phyloP scores from a whole-genome alignment of 106 monocot species.

The Hemerocallis citrina region DNA sequence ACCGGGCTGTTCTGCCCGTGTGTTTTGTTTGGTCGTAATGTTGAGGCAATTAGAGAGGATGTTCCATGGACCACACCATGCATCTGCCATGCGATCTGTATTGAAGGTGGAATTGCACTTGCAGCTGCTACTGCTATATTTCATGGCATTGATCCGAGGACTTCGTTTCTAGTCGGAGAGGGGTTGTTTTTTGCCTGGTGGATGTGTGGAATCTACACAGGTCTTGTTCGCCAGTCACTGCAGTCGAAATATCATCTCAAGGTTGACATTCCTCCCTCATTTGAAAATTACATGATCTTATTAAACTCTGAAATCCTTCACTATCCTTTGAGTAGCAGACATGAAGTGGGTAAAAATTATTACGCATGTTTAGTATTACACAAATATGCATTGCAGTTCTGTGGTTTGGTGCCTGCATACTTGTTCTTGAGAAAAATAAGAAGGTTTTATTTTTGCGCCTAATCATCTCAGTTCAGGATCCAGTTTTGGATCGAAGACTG shows the following conservation, averaged over 20 bases:
- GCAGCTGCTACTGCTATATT: constrained; percentile 67
- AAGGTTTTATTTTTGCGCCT: too few relatives aligned
- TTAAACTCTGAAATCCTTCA: too few relatives aligned
- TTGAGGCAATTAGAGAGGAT: constrained; percentile 67
- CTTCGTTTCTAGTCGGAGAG: constrained; percentile 80
- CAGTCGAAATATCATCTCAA: constrained; percentile 94
- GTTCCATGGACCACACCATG: constrained; percentile 63
- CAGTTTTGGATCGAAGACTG: too few relatives aligned
- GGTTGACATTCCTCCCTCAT: constrained; percentile 16
- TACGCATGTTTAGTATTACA: too few relatives aligned
- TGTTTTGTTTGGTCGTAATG: constrained; percentile 80
- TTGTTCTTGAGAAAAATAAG: too few relatives aligned
- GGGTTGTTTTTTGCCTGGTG: constrained; percentile 77
- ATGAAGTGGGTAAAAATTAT: too few relatives aligned
- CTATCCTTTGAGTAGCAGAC: too few relatives aligned
- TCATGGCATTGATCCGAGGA: constrained; percentile 68
- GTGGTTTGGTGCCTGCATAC: too few relatives aligned
- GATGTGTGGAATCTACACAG: constrained; percentile 92
- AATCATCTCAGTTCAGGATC: too few relatives aligned
- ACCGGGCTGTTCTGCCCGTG: constrained; percentile 88
- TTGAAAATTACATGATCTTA: too few relatives aligned
- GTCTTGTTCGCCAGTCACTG: constrained; percentile 61
- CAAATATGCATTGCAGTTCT: too few relatives aligned
- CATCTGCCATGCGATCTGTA: constrained; percentile 60
- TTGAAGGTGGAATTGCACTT: constrained; percentile 77